Percentiles rank a stretch among this genome's conserved stretches.
phyloP scores from a whole-genome alignment of 2,329 filamentous ascomycete species.

The Ophiostoma tasmaniense region DNA sequence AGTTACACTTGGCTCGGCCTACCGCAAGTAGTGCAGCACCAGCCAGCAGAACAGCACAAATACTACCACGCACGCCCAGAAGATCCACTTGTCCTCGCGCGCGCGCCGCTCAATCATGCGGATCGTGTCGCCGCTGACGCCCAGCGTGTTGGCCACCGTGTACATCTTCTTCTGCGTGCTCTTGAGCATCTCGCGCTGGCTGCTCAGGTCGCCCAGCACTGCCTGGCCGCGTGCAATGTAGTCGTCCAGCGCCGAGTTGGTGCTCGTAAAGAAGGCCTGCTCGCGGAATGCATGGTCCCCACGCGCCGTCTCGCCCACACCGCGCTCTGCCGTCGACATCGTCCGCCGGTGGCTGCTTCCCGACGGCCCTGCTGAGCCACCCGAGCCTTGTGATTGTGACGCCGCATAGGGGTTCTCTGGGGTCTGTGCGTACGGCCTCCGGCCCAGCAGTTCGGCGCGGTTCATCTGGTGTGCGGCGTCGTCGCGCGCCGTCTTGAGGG shows the following conservation, averaged over 20 bases:
- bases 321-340: conserved; percentile 9
- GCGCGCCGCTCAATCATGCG: conserved; percentile 90
- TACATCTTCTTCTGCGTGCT: conserved; percentile 86
- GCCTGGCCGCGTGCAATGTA: conserved; percentile 87
- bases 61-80: conserved; percentile 73
- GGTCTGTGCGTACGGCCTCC: conserved; percentile 62
- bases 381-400: conserved; percentile 13
- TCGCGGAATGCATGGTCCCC: conserved; percentile 52
- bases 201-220: conserved; percentile 77
- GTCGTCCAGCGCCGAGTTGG: conserved; percentile 81
- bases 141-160: conserved; percentile 86
- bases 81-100: conserved; percentile 97
- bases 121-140: conserved; percentile 91
- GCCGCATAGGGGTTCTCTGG: conserved; percentile 88
- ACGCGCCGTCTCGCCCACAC: conserved; percentile 13
- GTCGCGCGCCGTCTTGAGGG: conserved; percentile 67
- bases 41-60: conserved; percentile 92
- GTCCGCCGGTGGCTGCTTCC: conserved; percentile 19
- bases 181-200: conserved; percentile 92
- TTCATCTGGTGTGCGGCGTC: conserved; percentile 59
- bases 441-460: conserved; percentile 73
- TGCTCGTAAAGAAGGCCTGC: conserved; percentile 75
- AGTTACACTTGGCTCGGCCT: not conserved
- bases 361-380: conserved; percentile 25
- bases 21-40: conserved; percentile 76